Percentiles rank a stretch among this genome's conserved stretches.
These are phyloP conservation scores for Solanum acaule DNA, from an alignment of 257 asterid genomes.

Conservation along the genomic window DNA sequence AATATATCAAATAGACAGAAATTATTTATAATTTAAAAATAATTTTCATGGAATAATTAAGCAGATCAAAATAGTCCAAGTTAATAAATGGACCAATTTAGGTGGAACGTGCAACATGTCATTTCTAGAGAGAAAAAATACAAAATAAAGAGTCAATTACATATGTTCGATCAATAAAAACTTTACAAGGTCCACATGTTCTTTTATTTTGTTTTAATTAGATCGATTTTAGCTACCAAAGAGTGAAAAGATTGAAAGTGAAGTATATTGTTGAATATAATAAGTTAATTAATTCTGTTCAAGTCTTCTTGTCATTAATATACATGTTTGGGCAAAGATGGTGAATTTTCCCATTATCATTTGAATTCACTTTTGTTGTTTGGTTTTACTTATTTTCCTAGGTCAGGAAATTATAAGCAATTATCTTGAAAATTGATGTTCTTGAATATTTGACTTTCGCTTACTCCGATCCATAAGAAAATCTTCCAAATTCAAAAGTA, in stretches of 20 bases:
- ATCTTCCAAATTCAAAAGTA: neutral
- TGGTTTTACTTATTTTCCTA: neutral
- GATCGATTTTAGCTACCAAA: neutral
- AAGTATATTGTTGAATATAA: neutral
- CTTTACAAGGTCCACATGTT: neutral
- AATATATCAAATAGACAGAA: neutral
- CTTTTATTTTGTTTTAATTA: neutral
- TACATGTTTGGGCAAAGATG: neutral
- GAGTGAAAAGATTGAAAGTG: neutral
- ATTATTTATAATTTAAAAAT: neutral
- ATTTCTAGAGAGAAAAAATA: neutral
- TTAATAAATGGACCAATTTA: neutral
- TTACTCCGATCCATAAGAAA: neutral
- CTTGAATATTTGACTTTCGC: neutral
- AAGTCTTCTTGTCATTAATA: neutral
- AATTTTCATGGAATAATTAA: neutral
- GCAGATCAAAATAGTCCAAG: neutral
- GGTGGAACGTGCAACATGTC: neutral
- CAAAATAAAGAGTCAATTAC: neutral
- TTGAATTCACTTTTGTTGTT: neutral
- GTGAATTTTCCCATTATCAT: neutral
- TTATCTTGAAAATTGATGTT: neutral
- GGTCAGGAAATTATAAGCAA: neutral
- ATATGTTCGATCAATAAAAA: too few species aligned
- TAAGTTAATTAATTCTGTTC: neutral